phyloP scores from a whole-genome alignment of 495 filamentous ascomycete species.

The Podospora fimiseda region DNA sequence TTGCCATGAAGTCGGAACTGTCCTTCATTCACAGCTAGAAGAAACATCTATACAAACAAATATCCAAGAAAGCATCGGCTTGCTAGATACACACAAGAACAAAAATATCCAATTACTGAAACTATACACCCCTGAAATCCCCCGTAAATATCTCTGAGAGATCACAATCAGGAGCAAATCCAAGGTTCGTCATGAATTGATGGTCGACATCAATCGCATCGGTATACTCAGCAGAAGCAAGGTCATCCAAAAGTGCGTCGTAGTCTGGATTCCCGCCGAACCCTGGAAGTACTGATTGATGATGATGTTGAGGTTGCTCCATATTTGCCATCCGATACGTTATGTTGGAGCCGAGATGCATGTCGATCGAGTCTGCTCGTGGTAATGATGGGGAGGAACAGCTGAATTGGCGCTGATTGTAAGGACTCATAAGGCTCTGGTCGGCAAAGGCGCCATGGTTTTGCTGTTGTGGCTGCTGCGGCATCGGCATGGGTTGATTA shows the following conservation, averaged over 20 bases:
- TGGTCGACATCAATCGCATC: conserved; percentile 43
- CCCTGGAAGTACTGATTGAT: conserved; percentile 6
- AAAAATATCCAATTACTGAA: neutral
- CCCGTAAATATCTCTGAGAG: conserved; percentile 22
- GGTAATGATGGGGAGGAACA: neutral
- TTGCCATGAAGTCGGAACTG: too few relatives aligned
- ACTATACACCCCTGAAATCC: conserved; percentile 8
- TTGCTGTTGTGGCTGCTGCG: neutral
- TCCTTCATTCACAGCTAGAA: too few relatives aligned
- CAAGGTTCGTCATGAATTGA: conserved; percentile 50
- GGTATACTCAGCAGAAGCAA: conserved; percentile 55
- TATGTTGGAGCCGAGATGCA: neutral
- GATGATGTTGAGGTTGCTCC: conserved; percentile 15
- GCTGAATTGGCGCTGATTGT: neutral
- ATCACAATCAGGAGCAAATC: conserved; percentile 42
- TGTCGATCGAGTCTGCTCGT: neutral
- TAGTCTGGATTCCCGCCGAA: conserved; percentile 31
- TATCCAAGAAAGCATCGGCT: neutral
- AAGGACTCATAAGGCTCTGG: neutral
- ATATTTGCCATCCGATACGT: conserved; percentile 11
- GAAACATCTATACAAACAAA: too few relatives aligned
- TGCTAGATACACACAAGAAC: neutral
- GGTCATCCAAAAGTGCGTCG: conserved; percentile 57
- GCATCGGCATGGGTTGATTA: neutral
- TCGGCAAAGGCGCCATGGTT: neutral